These are phyloP conservation scores for Cyberlindnera japonica DNA, from an alignment of 805 yeast species.

Conservation along the genomic window DNA sequence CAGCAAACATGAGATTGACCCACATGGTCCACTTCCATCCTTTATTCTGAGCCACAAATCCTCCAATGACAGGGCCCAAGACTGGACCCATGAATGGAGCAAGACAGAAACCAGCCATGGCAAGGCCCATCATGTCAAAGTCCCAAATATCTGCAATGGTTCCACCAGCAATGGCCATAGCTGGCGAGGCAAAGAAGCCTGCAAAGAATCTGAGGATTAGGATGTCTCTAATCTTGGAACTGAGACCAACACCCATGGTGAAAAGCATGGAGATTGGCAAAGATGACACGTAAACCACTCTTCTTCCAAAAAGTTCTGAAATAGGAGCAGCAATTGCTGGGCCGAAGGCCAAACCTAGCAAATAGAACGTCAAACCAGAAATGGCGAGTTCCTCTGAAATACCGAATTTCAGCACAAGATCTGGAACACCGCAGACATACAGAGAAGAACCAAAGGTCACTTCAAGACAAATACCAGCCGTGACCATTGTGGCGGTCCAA, in stretches of 20 bases:
- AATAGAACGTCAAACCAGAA: conserved; percentile 65
- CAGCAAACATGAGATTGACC: conserved; percentile 68
- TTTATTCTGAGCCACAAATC: conserved; percentile 56
- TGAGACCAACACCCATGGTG: conserved; percentile 69
- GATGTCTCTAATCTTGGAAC: conserved; percentile 55
- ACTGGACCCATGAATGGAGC: conserved; percentile 83
- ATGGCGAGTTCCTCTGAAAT: conserved; percentile 58
- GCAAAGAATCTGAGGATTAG: conserved; percentile 69
- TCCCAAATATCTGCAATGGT: conserved; percentile 76
- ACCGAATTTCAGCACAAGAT: conserved; percentile 44
- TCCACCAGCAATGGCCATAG: conserved; percentile 82
- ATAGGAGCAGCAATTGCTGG: conserved; percentile 71
- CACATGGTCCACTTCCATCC: conserved; percentile 73
- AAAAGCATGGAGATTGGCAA: conserved; percentile 67
- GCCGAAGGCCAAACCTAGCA: conserved; percentile 68
- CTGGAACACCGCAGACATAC: conserved; percentile 61
- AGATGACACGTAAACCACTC: conserved; percentile 53
- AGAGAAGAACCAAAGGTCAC: conserved; percentile 75
- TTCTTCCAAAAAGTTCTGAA: conserved; percentile 67
- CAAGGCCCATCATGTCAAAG: conserved; percentile 59
- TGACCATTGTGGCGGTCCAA: conserved; percentile 63
- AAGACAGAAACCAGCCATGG: conserved; percentile 75
- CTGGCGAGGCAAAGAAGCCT: conserved; percentile 77
- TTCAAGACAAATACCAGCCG: conserved; percentile 62
- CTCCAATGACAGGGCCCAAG: conserved; percentile 71